Evolutionary conservation across 2,329 filamentous ascomycete species (phyloP).

Genomic region (Penicillium expansum): DNA sequence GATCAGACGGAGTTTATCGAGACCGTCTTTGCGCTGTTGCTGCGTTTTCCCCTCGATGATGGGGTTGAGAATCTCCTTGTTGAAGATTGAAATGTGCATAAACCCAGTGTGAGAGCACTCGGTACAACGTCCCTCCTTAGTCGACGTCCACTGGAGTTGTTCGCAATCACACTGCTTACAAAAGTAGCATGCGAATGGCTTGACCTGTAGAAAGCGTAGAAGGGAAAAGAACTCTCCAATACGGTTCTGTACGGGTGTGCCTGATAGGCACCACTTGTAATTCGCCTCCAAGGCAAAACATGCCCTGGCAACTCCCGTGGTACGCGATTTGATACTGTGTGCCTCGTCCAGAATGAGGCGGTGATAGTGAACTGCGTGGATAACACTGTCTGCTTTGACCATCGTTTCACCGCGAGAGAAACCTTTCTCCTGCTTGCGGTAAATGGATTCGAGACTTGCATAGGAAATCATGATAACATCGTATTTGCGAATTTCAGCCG

Average conservation of each 20-base stretch:
- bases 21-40: constrained; percentile 63
- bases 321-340: constrained; percentile 86
- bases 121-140: constrained; percentile 67
- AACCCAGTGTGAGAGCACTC: constrained; percentile 65
- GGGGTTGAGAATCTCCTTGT: constrained; percentile 90
- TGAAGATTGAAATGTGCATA: constrained; percentile 78
- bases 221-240: constrained; percentile 97
- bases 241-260: constrained; percentile 92
- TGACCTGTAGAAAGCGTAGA: constrained; percentile 83
- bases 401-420: constrained; percentile 77
- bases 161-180: constrained; percentile 84
- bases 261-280: constrained; percentile 94
- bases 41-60: constrained; percentile 56
- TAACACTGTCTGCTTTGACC: constrained; percentile 73
- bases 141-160: constrained; percentile 77
- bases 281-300: constrained; percentile 85
- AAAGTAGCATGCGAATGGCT: constrained; percentile 88
- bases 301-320: constrained; percentile 87
- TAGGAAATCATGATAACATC: constrained; percentile 97
- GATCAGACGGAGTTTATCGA: constrained; percentile 79
- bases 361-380: constrained; percentile 85
- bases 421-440: constrained; percentile 88
- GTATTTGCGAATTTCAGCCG: constrained; percentile 73
- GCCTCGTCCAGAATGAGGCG: constrained; percentile 92
- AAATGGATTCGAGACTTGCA: constrained; percentile 77